These are phyloP conservation scores for Globisporangium recalcitrans DNA, from an alignment of 352 stramenopile species.

Conservation along the genomic window DNA sequence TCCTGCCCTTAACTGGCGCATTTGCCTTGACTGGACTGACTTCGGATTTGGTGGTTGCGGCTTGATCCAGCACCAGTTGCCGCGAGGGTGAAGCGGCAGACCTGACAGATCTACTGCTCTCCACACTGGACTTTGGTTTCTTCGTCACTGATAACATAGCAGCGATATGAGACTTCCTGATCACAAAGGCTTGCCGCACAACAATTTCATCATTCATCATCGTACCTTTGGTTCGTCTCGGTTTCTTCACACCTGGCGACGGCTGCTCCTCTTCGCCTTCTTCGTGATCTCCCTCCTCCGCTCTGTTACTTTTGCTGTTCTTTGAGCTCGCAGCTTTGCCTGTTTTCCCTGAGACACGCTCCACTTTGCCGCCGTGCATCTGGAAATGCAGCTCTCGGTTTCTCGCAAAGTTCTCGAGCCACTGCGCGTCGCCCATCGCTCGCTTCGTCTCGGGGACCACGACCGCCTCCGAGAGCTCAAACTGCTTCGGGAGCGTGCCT, in stretches of 20 bases:
- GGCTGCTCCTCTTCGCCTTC: neutral
- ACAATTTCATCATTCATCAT: neutral
- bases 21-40: neutral
- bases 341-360: neutral
- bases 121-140: neutral
- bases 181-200: neutral
- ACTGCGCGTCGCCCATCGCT: constrained; percentile 24
- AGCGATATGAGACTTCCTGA: too few relatives aligned
- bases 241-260: neutral
- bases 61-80: neutral
- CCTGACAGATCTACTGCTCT: neutral
- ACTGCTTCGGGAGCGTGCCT: constrained; percentile 38
- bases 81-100: neutral
- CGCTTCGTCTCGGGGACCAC: constrained; percentile 24
- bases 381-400: constrained; percentile 30
- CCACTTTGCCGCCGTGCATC: constrained; percentile 25
- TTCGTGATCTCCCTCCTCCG: neutral
- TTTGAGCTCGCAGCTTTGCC: constrained; percentile 5
- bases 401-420: constrained; percentile 31
- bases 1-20: neutral
- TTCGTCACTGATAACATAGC: neutral
- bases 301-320: neutral
- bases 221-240: constrained; percentile 4
- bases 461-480: constrained; percentile 17
- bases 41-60: neutral